A percentile compares a stretch with the other conserved stretches of the same genome.
These are phyloP conservation scores for Dendrobium chrysotoxum DNA, from an alignment of 106 monocot genomes.

Conservation along the genomic window DNA sequence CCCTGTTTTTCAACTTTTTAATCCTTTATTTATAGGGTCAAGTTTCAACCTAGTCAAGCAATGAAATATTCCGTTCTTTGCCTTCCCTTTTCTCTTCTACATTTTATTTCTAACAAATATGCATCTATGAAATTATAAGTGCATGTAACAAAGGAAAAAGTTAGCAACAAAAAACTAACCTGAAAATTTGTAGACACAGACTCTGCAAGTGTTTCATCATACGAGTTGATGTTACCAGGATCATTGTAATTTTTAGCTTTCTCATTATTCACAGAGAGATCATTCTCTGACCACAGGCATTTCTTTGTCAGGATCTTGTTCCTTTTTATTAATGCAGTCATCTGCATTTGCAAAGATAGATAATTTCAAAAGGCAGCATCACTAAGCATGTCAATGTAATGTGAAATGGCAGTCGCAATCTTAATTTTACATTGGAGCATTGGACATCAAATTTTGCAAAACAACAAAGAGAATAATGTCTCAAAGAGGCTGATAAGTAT, in stretches of 20 bases:
- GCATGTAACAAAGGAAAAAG: too few species aligned
- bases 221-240: constrained; percentile 6
- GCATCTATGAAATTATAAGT: too few species aligned
- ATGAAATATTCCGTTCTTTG: too few species aligned
- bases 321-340: constrained; percentile 38
- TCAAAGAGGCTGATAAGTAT: too few species aligned
- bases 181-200: constrained; percentile 13
- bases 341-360: constrained; percentile 25
- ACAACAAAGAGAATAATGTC: background rate
- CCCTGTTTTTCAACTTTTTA: too few species aligned
- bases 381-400: background rate
- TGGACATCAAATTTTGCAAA: background rate
- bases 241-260: background rate
- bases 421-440: background rate
- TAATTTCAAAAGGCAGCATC: background rate
- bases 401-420: background rate
- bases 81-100: too few species aligned
- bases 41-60: too few species aligned
- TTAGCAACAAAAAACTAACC: constrained; percentile 9
- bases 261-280: constrained; percentile 8
- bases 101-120: too few species aligned
- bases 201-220: constrained; percentile 21
- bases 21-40: too few species aligned
- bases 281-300: constrained; percentile 18
- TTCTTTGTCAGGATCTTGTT: constrained; percentile 44